phyloP scores from a whole-genome alignment of 164 flowering plant genomes.

The Aristolochia californica region DNA sequence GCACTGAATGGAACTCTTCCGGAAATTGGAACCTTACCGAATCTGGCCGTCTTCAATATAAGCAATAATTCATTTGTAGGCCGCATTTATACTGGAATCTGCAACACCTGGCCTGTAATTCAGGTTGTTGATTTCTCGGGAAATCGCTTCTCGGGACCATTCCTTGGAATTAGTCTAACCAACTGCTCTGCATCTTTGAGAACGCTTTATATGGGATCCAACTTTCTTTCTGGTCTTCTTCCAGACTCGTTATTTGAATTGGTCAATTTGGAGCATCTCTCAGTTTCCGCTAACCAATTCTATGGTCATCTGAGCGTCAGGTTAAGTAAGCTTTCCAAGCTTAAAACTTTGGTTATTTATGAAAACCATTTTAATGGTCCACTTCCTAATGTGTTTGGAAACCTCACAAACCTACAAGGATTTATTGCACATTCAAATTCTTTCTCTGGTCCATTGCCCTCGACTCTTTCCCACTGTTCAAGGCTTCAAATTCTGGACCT shows the following conservation, averaged over 20 bases:
- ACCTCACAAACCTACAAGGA: too few species aligned
- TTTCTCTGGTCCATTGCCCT: slow-evolving; percentile 39
- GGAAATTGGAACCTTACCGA: slow-evolving; percentile 24
- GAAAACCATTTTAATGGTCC: too few species aligned
- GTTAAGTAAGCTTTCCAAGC: slow-evolving; percentile 42
- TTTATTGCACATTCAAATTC: too few species aligned
- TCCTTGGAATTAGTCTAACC: slow-evolving; percentile 21
- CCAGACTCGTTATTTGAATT: slow-evolving; percentile 42
- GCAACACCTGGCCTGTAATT: slow-evolving; percentile 30
- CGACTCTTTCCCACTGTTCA: slow-evolving; percentile 36
- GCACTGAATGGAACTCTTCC: slow-evolving; percentile 29
- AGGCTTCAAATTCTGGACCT: slow-evolving; percentile 28
- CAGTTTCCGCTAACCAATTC: slow-evolving; percentile 39
- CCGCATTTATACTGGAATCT: slow-evolving; percentile 23
- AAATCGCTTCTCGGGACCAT: slow-evolving; percentile 43
- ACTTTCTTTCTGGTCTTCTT: slow-evolving; percentile 44
- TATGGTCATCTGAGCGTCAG: slow-evolving; percentile 44
- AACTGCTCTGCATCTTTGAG: slow-evolving; percentile 42
- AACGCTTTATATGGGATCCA: slow-evolving; percentile 34
- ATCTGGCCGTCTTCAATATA: slow-evolving; percentile 36
- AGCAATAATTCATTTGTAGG: slow-evolving; percentile 60
- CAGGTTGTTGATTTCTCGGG: slow-evolving; percentile 44
- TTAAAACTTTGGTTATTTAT: slow-evolving; percentile 42
- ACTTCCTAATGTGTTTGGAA: too few species aligned
- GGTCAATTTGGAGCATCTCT: slow-evolving; percentile 40